Evolutionary conservation across 2,329 filamentous ascomycete species (phyloP), one percentile per base, ranked within the genome.

Genomic region (Diaporthe citrichinensis): DNA sequence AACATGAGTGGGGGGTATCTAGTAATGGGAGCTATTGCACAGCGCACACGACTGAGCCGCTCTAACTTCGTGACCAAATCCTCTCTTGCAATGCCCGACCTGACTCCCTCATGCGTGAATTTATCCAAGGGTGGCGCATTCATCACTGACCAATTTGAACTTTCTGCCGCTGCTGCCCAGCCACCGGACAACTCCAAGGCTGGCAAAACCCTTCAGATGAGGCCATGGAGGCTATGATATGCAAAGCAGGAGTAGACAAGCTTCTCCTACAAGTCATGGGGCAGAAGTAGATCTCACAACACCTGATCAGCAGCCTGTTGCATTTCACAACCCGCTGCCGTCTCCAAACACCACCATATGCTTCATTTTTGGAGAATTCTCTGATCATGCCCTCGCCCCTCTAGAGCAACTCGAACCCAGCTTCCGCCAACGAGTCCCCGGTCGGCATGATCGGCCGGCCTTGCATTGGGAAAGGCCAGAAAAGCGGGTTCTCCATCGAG

Each of bases 391-490:
- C 58, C 12, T 7, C 20, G 20, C 17, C 15, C 2, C 7, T 23
- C 46, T 72, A 86, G 5, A 88, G 46, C 31, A 86, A 76, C 34
- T 84, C 84, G 79, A 92, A 92, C 0, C 90, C 90, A 2, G 89
- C 88, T 41, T 88, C 85, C 78, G 87, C 84, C 71, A 92, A 78
- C 68, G 86, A 83, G 41, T 84, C 79, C 0, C 88, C 88, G 0
- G 81, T 84, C 0, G 88, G 86, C 39, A 91, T 77, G 74, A 91
- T 88, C 4, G 90, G 89, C 31, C 89, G 84, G 0, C 90, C 90
- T 78, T 91, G 90, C 88, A 91, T 88, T 0, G 90, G 90, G 76
- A 91, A 91, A 0, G 90, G 89, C 90, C 90, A 92, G 78, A 91
- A 91, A 2, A 91, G 82, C 25, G 89, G 89, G 73, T 90, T 90